Evolutionary conservation across 179 eudicot species (phyloP), one percentile per base, ranked within the genome.

Genomic region (Amaranthus tricolor): DNA sequence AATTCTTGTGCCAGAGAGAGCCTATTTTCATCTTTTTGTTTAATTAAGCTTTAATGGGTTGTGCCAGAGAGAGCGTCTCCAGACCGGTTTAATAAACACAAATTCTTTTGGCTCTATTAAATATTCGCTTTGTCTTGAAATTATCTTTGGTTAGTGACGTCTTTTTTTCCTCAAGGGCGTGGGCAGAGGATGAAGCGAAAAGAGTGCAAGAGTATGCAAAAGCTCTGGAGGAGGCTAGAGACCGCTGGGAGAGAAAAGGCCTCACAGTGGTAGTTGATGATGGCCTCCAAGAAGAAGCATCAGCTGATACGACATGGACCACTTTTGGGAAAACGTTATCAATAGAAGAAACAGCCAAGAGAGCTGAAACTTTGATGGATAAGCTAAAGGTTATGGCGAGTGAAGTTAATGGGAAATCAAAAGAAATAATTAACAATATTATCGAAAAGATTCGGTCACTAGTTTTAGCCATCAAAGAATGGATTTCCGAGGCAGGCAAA

Each of bases 171-270:
- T 76, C 59, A 84, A 94, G 98, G 83, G 71, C 92, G 58, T 95
- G 99, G 99, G 99, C 99, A 8, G 99, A 95, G 81, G 97, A 95
- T 19, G 99, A 95, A 83, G 97, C 99, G 9, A 93, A 86, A 81
- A 86, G 93, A 86, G 97, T 94, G 77, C 92, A 91, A 79, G 96
- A 89, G 74, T 89, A 90, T 78, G 94, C 90, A 40, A 95, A 90
- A 84, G 85, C 84, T 43, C 86, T 95, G 47, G 99, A 90, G 67
- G 97, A 86, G 85, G 99, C 99, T 55, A 83, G 99, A 84, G 93
- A 85, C 9, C 95, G 92, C 65, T 95, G 99, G 99, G 93, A 87
- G 79, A 87, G 83, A 65, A 88, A 79, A 57, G 97, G 99, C 77
- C 86, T 95, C 40, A 95, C 87, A 83, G 91, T 95, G 9, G 85